Percentiles rank a stretch among this genome's conserved stretches.
Evolutionary conservation across 306 rosid genomes (phyloP).

Genomic region (Bauhinia variegata): DNA sequence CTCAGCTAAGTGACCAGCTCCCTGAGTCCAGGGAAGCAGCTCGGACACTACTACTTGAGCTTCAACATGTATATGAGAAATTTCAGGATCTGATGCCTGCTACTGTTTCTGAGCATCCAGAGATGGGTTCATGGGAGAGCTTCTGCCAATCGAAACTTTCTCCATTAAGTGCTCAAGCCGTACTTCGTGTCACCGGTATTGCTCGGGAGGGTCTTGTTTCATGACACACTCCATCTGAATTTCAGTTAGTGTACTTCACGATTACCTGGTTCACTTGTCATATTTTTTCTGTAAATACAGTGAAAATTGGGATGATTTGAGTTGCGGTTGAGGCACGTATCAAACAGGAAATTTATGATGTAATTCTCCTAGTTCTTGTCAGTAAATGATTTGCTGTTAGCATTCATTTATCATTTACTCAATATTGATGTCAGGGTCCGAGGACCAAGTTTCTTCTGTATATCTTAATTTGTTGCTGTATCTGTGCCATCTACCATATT

Average conservation of each 20-base stretch:
- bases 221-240: constrained; percentile 52
- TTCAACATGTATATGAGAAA: constrained; percentile 79
- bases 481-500: too few species aligned
- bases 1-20: constrained; percentile 94
- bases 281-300: constrained; percentile 68
- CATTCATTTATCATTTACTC: constrained; percentile 8
- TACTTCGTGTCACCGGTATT: constrained; percentile 78
- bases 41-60: constrained; percentile 76
- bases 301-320: constrained; percentile 56
- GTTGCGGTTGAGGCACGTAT: constrained; percentile 54
- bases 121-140: constrained; percentile 81
- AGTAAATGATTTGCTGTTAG: constrained; percentile 11
- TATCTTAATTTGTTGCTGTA: neutral
- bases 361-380: too few species aligned
- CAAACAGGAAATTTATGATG: constrained; percentile 50
- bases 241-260: constrained; percentile 46
- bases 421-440: neutral
- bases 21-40: constrained; percentile 99
- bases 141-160: too few species aligned
- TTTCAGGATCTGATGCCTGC: constrained; percentile 43
- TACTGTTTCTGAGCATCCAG: constrained; percentile 47
- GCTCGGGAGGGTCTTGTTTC: constrained; percentile 81
- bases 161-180: too few species aligned
- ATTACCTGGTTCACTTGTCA: constrained; percentile 53
- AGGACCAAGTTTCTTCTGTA: neutral